Conservation (phyloP, 2,329 filamentous ascomycete genomes). For the Fusarium sp. region DNA sequence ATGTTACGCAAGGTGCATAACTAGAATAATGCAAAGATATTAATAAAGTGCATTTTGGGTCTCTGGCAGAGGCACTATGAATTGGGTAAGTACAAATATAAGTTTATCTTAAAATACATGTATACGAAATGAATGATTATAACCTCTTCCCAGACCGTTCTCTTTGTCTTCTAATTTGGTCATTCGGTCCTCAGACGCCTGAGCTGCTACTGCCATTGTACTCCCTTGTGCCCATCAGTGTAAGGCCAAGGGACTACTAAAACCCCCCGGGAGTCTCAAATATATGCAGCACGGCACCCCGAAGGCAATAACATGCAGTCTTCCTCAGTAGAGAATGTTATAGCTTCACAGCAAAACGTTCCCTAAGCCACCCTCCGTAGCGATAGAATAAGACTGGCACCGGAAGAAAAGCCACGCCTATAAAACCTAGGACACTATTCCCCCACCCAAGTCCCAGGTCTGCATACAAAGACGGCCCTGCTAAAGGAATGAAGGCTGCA, state of each 20-base stretch:
- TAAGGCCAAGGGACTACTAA: neutral
- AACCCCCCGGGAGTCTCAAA: neutral
- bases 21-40: neutral
- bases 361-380: conserved; percentile 25
- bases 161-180: neutral
- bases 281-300: neutral
- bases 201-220: neutral
- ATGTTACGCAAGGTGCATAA: neutral
- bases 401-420: conserved; percentile 52
- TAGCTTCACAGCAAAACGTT: conserved; percentile 22
- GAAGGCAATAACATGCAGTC: too few relatives aligned
- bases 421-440: conserved; percentile 44
- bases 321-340: conserved; percentile 2
- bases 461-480: conserved; percentile 54
- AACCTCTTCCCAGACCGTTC: too few relatives aligned
- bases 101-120: neutral
- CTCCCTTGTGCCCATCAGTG: neutral
- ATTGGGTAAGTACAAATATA: neutral
- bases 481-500: conserved; percentile 69
- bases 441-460: conserved; percentile 58
- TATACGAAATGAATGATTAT: neutral
- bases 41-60: neutral
- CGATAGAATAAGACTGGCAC: conserved; percentile 37
- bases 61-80: neutral
- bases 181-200: neutral